phyloP scores from a whole-genome alignment of 768 basidiomycete species.

The Leccinum pellstonianum region DNA sequence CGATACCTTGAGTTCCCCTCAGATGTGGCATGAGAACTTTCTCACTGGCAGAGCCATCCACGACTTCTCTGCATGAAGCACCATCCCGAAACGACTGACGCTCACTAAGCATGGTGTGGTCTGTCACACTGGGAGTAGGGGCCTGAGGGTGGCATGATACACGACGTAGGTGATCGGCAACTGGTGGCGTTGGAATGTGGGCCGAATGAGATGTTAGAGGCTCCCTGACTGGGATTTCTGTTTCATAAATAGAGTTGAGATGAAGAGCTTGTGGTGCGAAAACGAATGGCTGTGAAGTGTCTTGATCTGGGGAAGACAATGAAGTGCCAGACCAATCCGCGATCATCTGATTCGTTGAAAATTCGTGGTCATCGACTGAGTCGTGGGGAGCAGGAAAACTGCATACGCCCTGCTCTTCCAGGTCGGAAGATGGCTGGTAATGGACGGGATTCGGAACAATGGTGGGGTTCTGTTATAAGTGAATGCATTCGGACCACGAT shows the following conservation, averaged over 20 bases:
- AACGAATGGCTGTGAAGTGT: background rate
- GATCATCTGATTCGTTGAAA: background rate
- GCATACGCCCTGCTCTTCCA: background rate
- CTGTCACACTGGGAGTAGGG: background rate
- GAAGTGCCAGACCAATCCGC: too few species aligned
- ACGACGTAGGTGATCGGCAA: background rate
- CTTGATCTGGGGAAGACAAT: background rate
- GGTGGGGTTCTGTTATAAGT: background rate
- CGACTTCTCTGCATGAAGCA: background rate
- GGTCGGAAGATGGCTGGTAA: background rate
- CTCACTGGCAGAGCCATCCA: background rate
- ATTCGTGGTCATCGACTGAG: background rate
- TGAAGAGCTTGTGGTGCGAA: background rate
- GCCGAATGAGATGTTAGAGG: background rate
- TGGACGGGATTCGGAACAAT: background rate
- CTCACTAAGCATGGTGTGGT: background rate
- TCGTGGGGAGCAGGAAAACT: background rate
- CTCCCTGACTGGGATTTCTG: too few species aligned
- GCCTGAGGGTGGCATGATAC: background rate
- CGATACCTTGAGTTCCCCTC: background rate
- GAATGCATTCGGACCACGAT: background rate
- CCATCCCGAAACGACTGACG: background rate
- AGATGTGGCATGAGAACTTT: background rate
- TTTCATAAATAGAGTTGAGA: too few species aligned
- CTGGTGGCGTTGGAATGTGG: background rate